These are phyloP conservation scores for Fusarium nodosum DNA, from an alignment of 2,329 filamentous ascomycete species.

Conservation along the genomic window DNA sequence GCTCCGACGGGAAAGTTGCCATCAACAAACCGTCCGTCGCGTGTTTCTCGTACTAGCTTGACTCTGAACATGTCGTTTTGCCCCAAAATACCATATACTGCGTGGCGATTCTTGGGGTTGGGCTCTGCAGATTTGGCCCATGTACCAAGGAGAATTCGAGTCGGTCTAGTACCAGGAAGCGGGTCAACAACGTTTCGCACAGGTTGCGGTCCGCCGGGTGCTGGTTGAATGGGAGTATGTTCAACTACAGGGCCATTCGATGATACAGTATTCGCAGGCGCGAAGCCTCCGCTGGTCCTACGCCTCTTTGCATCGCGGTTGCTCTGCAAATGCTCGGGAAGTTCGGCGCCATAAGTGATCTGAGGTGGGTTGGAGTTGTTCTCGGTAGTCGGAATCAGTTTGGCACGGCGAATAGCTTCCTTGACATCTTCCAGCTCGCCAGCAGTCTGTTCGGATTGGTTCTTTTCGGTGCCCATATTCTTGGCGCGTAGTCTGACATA, in stretches of 20 bases:
- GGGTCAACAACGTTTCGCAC: conserved; percentile 53
- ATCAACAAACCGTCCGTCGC: conserved; percentile 69
- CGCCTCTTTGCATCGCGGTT: conserved; percentile 63
- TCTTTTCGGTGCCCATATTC: conserved; percentile 55
- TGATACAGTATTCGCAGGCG: conserved; percentile 52
- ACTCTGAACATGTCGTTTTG: conserved; percentile 75
- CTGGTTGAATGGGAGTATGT: conserved; percentile 44
- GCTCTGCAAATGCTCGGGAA: conserved; percentile 60
- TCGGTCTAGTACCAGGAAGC: conserved; percentile 67
- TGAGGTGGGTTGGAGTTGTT: conserved; percentile 57
- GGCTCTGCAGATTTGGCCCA: conserved; percentile 69
- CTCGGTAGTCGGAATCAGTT: conserved; percentile 60
- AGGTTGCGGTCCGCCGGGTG: conserved; percentile 38
- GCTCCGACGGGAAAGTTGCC: conserved; percentile 73
- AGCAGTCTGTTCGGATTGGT: conserved; percentile 55
- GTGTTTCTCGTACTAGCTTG: conserved; percentile 71
- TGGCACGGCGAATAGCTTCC: conserved; percentile 62
- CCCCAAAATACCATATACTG: conserved; percentile 72
- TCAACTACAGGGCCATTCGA: conserved; percentile 43
- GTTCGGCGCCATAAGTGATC: conserved; percentile 65
- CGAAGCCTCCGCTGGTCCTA: conserved; percentile 57
- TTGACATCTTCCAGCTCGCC: conserved; percentile 61
- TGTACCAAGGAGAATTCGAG: conserved; percentile 69
- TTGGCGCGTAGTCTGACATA: conserved; percentile 69
- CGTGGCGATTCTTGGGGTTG: conserved; percentile 67